Evolutionary conservation across 257 asterid species (phyloP).

Genomic region (Petrea volubilis): DNA sequence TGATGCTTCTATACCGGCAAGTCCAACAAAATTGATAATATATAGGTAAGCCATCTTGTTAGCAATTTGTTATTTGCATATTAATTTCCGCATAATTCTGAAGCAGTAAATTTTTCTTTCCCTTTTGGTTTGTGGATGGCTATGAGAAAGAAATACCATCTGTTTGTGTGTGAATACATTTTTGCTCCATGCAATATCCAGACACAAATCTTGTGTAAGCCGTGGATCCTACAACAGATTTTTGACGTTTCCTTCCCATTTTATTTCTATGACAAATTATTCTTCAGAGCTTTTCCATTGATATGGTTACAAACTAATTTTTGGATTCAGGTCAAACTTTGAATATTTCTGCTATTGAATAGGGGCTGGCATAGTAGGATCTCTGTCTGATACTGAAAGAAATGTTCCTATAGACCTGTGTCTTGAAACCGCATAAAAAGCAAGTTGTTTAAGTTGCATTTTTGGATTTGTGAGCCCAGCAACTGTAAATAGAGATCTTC

Average conservation of each 20-base stretch:
- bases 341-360: not conserved
- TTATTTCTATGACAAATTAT: not conserved
- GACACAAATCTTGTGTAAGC: not conserved
- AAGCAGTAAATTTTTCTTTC: not conserved
- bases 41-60: constrained; percentile 39
- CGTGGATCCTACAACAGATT: not conserved
- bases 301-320: not conserved
- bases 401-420: not conserved
- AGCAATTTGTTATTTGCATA: not conserved
- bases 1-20: constrained; percentile 67
- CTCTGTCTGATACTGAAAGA: not conserved
- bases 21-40: constrained; percentile 69
- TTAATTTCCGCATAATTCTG: not conserved
- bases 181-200: not conserved
- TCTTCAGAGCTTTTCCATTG: not conserved
- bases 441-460: not conserved
- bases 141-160: not conserved
- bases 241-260: not conserved
- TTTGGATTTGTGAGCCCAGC: not conserved
- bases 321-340: not conserved
- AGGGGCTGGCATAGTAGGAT: not conserved
- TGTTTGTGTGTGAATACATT: not conserved
- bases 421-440: not conserved
- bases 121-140: not conserved
- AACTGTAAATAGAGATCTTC: not conserved